phyloP scores from a whole-genome alignment of 176 grass and related monocot species.

The Oryza nivara region DNA sequence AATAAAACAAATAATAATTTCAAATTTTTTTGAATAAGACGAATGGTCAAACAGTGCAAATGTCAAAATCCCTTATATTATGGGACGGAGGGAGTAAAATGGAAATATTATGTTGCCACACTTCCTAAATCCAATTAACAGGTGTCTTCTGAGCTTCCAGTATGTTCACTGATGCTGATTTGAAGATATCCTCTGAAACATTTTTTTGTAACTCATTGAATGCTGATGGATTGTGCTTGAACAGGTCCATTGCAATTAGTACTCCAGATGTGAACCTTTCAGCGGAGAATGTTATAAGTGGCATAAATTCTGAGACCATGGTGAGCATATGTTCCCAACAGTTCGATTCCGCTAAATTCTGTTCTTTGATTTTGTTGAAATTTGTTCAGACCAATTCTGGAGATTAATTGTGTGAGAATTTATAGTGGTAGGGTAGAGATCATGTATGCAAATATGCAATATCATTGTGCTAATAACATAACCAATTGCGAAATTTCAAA shows the following conservation, averaged over 20 bases:
- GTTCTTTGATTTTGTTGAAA: not conserved
- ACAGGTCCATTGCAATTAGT: conserved; percentile 45
- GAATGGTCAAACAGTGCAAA: too few species aligned
- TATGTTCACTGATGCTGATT: conserved; percentile 11
- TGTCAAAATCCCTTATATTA: too few species aligned
- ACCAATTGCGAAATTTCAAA: conserved; percentile 24
- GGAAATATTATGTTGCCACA: not conserved
- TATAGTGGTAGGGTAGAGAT: not conserved
- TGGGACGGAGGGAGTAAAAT: not conserved
- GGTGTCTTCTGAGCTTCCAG: not conserved
- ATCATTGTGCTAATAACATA: not conserved
- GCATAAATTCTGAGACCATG: conserved; percentile 28
- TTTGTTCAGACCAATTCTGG: not conserved
- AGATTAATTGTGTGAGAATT: not conserved
- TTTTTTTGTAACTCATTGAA: conserved; percentile 26
- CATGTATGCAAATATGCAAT: not conserved
- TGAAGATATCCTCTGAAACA: not conserved
- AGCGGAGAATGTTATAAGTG: conserved; percentile 49
- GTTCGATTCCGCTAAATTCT: not conserved
- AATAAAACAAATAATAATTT: too few species aligned
- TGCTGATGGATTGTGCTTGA: conserved; percentile 19
- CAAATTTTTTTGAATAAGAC: too few species aligned
- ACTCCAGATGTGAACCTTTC: conserved; percentile 51
- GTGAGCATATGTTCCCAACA: conserved; percentile 27
- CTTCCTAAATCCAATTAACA: conserved; percentile 6